Base-by-base conservation (phyloP, 345 rosid genomes). In the Melaleuca quinquenervia region DNA sequence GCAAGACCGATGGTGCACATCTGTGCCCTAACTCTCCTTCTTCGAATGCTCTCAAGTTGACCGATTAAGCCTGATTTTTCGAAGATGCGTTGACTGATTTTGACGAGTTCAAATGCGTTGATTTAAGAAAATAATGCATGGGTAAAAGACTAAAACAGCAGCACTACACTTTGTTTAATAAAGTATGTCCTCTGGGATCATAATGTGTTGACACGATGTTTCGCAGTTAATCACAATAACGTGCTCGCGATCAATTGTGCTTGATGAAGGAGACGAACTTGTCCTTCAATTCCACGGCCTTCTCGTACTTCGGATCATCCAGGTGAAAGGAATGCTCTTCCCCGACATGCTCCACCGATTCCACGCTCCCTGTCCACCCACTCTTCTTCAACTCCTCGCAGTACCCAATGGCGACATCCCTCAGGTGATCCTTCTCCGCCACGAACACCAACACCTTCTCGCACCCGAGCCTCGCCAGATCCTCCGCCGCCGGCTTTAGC, bases 341-440 rank as follows among this genome's bases (percentile, higher is more conserved):
- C 7, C 89, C 89, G 7, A 82, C 9, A 45, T 87, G 52, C 85
- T 84, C 84, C 87, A 87, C 87, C 70, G 62, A 16, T 52, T 85
- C 87, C 51, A 82, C 84, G 16, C 29, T 82, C 20, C 87, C 87
- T 44, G 62, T 41, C 86, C 86, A 88, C 49, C 86, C 87, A 50
- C 84, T 75, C 29, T 76, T 58, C 87, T 74, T 83, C 84, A 88
- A 45, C 74, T 78, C 82, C 89, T 88, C 85, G n/a, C 24, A 26
- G 53, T 88, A 83, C 84, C 80, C 55, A 16, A 82, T 27, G 52
- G 78, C 89, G 8, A 82, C 82, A 32, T 32, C 58, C 82, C 85
- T 89, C 85, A 91, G 32, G 80, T 84, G 84, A 74, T 92, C 95
- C 55, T 84, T 87, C 89, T 86, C 91, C 1, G 91, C 92, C 78